Conservation (phyloP, 2,329 filamentous ascomycete genomes). For the Ophiocordyceps unilateralis region DNA sequence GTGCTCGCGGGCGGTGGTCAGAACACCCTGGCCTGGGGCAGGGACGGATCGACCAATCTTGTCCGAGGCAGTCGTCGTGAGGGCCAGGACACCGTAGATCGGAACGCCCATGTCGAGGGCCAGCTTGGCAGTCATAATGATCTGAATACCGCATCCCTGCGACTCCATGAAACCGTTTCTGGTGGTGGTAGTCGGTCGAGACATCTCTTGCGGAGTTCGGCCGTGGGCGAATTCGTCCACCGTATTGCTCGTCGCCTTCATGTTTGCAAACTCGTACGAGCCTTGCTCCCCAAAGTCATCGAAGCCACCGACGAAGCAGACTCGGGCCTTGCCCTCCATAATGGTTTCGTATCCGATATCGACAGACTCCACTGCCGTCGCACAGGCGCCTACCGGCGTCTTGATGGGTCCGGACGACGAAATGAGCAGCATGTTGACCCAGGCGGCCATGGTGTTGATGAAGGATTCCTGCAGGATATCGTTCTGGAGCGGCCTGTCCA, state of each 20-base stretch:
- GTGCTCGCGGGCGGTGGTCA: constrained; percentile 86
- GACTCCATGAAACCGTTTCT: constrained; percentile 99
- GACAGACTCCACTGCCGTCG: constrained; percentile 90
- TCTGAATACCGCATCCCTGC: constrained; percentile 92
- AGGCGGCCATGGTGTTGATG: constrained; percentile 99
- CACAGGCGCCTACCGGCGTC: constrained; percentile 93
- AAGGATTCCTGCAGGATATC: constrained; percentile 98
- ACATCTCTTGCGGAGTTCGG: constrained; percentile 94
- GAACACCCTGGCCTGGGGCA: constrained; percentile 87
- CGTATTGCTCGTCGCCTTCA: constrained; percentile 98
- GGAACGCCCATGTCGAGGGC: constrained; percentile 97
- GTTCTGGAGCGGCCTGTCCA: constrained; percentile 95
- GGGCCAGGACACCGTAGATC: constrained; percentile 84
- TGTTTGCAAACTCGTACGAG: constrained; percentile 98
- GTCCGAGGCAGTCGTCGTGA: constrained; percentile 92
- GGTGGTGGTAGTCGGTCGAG: constrained; percentile 88
- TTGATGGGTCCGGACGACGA: constrained; percentile 97
- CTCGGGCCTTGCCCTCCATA: constrained; percentile 89
- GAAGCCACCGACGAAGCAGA: constrained; percentile 96
- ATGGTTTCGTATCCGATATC: constrained; percentile 98
- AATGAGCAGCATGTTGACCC: constrained; percentile 97
- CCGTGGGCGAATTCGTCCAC: constrained; percentile 93
- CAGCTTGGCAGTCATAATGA: constrained; percentile 95
- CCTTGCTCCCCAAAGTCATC: constrained; percentile 99
- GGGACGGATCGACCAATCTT: constrained; percentile 98